A percentile compares a stretch with the other conserved stretches of the same genome.
These are phyloP conservation scores for Backusella parvicylindrica DNA, from an alignment of 192 early-diverging fungal species.

Conservation along the genomic window DNA sequence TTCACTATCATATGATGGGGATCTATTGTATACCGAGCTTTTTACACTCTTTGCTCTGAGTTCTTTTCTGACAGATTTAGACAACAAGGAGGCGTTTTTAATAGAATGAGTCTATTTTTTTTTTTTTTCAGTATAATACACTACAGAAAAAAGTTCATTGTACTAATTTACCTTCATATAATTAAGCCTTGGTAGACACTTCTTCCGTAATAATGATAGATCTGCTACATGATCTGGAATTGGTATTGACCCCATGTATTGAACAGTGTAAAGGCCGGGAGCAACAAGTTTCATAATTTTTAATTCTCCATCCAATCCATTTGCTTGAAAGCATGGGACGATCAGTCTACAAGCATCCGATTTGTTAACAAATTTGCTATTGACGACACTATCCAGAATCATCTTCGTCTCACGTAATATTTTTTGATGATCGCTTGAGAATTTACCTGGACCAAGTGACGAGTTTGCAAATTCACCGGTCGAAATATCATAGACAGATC, in stretches of 20 bases:
- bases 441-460: too few species aligned
- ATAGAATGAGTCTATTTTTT: not conserved
- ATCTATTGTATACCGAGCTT: not conserved
- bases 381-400: too few species aligned
- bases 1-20: not conserved
- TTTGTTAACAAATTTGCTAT: too few species aligned
- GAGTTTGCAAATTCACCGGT: too few species aligned
- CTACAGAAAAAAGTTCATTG: not conserved
- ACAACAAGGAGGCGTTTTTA: not conserved
- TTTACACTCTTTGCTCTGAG: not conserved
- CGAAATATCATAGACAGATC: too few species aligned
- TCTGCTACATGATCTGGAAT: not conserved
- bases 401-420: too few species aligned
- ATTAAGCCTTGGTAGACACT: not conserved
- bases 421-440: too few species aligned
- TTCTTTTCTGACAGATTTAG: not conserved
- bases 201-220: not conserved
- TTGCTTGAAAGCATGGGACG: conserved; percentile 8
- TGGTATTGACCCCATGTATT: not conserved
- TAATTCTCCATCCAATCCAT: not conserved
- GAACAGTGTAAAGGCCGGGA: not conserved
- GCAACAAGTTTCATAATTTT: not conserved
- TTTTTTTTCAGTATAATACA: not conserved
- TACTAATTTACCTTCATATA: too few species aligned
- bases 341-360: too few species aligned